Evolutionary conservation across 179 eudicot genomes (phyloP).

Genomic region (Spergularia azorica): DNA sequence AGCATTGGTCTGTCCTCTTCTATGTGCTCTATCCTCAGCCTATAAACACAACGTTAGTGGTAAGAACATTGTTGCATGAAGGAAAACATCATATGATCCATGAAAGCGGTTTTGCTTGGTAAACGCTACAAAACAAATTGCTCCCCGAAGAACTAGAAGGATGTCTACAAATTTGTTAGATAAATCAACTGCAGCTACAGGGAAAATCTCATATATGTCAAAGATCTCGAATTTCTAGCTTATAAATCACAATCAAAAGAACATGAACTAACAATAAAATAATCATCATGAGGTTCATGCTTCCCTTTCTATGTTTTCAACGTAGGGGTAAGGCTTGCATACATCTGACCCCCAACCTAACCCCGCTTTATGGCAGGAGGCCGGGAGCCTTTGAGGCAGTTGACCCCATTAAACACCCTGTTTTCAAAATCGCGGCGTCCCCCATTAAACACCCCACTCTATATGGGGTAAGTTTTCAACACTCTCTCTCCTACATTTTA

Average conservation of each 20-base stretch:
- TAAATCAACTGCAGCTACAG: background rate
- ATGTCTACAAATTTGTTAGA: background rate
- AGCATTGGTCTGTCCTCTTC: constrained; percentile 88
- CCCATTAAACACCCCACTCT: too few relatives aligned
- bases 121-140: background rate
- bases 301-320: too few relatives aligned
- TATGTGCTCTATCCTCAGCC: constrained; percentile 99
- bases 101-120: background rate
- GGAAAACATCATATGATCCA: constrained; percentile 21
- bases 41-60: constrained; percentile 34
- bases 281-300: too few relatives aligned
- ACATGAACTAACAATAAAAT: background rate
- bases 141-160: background rate
- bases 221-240: background rate
- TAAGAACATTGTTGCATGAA: constrained; percentile 11
- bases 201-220: background rate
- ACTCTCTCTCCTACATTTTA: too few relatives aligned
- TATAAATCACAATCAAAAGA: too few relatives aligned
- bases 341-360: too few relatives aligned
- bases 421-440: too few relatives aligned
- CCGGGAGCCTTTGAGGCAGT: too few relatives aligned
- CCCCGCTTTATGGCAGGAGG: too few relatives aligned
- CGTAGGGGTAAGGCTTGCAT: too few relatives aligned
- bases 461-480: too few relatives aligned
- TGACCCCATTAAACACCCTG: too few relatives aligned